phyloP scores from a whole-genome alignment of 116 monocot species.

The Posidonia oceanica region DNA sequence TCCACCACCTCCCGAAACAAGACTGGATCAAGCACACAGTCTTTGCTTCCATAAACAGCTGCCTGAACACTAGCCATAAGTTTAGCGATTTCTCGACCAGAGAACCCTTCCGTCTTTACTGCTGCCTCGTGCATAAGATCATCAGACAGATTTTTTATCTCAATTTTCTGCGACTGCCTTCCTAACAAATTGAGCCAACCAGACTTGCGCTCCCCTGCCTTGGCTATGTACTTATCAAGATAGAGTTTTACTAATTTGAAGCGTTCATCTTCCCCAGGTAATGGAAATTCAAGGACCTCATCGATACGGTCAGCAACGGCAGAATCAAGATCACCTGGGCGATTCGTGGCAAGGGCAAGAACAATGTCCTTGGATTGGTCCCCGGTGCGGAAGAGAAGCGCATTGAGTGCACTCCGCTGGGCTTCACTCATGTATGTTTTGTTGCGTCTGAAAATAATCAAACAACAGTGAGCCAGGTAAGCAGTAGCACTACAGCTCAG shows the following conservation, averaged over 20 bases:
- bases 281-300: constrained; percentile 76
- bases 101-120: constrained; percentile 62
- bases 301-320: constrained; percentile 79
- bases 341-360: constrained; percentile 80
- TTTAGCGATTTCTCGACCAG: constrained; percentile 80
- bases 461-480: background rate
- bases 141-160: constrained; percentile 47
- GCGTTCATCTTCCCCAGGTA: constrained; percentile 75
- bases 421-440: constrained; percentile 93
- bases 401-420: constrained; percentile 84
- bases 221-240: constrained; percentile 64
- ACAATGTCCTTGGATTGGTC: constrained; percentile 89
- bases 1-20: constrained; percentile 78
- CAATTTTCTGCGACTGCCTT: constrained; percentile 49
- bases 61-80: constrained; percentile 84
- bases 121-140: constrained; percentile 68
- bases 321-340: constrained; percentile 78
- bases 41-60: constrained; percentile 75
- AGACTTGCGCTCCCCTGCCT: constrained; percentile 37
- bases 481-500: background rate
- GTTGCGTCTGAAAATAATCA: constrained; percentile 41
- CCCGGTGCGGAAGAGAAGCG: constrained; percentile 82
- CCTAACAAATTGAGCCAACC: constrained; percentile 28
- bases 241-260: constrained; percentile 69
- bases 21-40: constrained; percentile 49